Evolutionary conservation across 495 filamentous ascomycete genomes (phyloP).

Genomic region (Neurospora sp.): DNA sequence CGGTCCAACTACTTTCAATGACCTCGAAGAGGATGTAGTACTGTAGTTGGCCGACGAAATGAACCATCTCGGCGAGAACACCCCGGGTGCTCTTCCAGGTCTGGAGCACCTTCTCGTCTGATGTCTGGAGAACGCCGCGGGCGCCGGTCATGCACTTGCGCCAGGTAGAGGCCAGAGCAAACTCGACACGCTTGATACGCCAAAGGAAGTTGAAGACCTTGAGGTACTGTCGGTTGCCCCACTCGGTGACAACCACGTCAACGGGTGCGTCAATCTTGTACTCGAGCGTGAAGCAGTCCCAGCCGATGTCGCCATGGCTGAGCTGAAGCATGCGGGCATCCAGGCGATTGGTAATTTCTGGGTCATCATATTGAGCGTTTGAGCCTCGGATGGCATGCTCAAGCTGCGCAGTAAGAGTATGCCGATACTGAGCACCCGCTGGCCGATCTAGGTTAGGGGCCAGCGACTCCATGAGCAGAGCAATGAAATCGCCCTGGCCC

Average conservation of each 20-base stretch:
- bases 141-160: conserved; percentile 93
- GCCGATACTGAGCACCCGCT: conserved; percentile 88
- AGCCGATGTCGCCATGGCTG: conserved; percentile 92
- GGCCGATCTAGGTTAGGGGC: conserved; percentile 87
- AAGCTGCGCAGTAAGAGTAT: conserved; percentile 90
- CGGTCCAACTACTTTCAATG: conserved; percentile 88
- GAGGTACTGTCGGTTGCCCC: conserved; percentile 89
- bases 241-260: conserved; percentile 93
- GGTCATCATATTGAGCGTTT: conserved; percentile 90
- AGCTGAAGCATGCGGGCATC: conserved; percentile 96
- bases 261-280: conserved; percentile 98
- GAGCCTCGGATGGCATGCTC: conserved; percentile 96
- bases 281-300: conserved; percentile 98
- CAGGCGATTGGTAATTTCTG: conserved; percentile 84
- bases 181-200: conserved; percentile 97
- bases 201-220: conserved; percentile 99
- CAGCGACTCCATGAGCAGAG: conserved; percentile 91
- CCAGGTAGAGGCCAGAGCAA: conserved; percentile 83
- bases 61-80: conserved; percentile 91
- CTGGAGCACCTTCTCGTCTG: conserved; percentile 61
- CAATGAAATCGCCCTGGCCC: conserved; percentile 95
- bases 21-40: conserved; percentile 99
- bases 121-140: conserved; percentile 74
- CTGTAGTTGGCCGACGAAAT: conserved; percentile 93
- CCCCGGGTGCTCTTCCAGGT: conserved; percentile 90